These are phyloP conservation scores for Fusarium illudens DNA, from an alignment of 2,329 filamentous ascomycete genomes.

Conservation along the genomic window DNA sequence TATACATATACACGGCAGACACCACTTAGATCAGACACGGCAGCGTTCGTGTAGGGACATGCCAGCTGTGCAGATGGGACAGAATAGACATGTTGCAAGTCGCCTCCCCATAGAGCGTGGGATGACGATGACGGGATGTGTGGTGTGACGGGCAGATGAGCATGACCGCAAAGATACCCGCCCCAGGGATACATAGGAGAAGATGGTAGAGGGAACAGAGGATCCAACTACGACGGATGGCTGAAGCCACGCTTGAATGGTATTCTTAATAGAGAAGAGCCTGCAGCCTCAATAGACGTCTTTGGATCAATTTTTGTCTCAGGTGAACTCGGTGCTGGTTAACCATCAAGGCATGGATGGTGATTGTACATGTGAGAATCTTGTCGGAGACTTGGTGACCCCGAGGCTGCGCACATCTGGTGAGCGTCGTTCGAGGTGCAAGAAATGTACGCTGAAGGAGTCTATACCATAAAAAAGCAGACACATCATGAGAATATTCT, in stretches of 20 bases:
- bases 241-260: slow-evolving; percentile 14
- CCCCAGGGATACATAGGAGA: slow-evolving; percentile 18
- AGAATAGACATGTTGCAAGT: slow-evolving; percentile 10
- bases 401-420: background rate
- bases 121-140: slow-evolving; percentile 13
- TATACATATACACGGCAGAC: slow-evolving; percentile 21
- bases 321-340: background rate
- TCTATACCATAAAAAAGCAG: background rate
- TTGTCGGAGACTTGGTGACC: background rate
- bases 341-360: no score
- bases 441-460: background rate
- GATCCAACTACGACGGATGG: slow-evolving; percentile 2
- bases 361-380: background rate
- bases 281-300: slow-evolving; percentile 22
- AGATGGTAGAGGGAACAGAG: slow-evolving; percentile 4
- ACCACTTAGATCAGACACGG: slow-evolving; percentile 27
- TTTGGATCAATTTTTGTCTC: slow-evolving; percentile 1
- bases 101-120: slow-evolving; percentile 12
- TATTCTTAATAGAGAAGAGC: slow-evolving; percentile 11
- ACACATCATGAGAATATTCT: background rate
- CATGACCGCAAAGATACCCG: slow-evolving; percentile 34
- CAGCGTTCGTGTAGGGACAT: slow-evolving; percentile 21
- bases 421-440: background rate
- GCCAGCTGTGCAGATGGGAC: slow-evolving; percentile 1
- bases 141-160: slow-evolving; percentile 22